Conservation (phyloP, 805 yeast species). For the Ogataea paraovalis region DNA sequence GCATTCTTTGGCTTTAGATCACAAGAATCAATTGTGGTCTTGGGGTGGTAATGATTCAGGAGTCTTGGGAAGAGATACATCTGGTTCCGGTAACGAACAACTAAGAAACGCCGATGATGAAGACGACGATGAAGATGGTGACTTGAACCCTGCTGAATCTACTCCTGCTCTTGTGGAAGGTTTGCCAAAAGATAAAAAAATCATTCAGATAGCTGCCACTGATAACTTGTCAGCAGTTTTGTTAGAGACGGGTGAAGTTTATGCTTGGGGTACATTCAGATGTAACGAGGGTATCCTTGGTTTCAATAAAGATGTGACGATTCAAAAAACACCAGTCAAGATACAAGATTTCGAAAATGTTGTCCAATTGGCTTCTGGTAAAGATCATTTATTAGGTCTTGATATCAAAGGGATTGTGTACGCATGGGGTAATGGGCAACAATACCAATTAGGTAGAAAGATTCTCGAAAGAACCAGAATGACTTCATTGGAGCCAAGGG, state of each 20-base stretch:
- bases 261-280: slow-evolving; percentile 97
- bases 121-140: slow-evolving; percentile 73
- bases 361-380: slow-evolving; percentile 85
- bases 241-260: slow-evolving; percentile 78
- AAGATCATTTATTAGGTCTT: slow-evolving; percentile 84
- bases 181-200: slow-evolving; percentile 52
- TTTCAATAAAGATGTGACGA: slow-evolving; percentile 57
- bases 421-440: slow-evolving; percentile 98
- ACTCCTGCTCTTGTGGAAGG: slow-evolving; percentile 79
- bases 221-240: slow-evolving; percentile 86
- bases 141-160: slow-evolving; percentile 81
- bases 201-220: slow-evolving; percentile 85
- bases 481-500: slow-evolving; percentile 73
- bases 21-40: slow-evolving; percentile 80
- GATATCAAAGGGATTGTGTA: slow-evolving; percentile 82
- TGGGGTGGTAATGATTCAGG: slow-evolving; percentile 98
- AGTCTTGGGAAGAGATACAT: slow-evolving; percentile 84
- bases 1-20: slow-evolving; percentile 83
- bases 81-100: slow-evolving; percentile 54
- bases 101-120: slow-evolving; percentile 63
- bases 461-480: slow-evolving; percentile 74
- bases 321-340: slow-evolving; percentile 67
- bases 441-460: slow-evolving; percentile 84
- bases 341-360: slow-evolving; percentile 60
- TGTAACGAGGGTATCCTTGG: slow-evolving; percentile 90